phyloP scores from a whole-genome alignment of 2,329 filamentous ascomycete genomes.

The Emergomyces pasteurianus region DNA sequence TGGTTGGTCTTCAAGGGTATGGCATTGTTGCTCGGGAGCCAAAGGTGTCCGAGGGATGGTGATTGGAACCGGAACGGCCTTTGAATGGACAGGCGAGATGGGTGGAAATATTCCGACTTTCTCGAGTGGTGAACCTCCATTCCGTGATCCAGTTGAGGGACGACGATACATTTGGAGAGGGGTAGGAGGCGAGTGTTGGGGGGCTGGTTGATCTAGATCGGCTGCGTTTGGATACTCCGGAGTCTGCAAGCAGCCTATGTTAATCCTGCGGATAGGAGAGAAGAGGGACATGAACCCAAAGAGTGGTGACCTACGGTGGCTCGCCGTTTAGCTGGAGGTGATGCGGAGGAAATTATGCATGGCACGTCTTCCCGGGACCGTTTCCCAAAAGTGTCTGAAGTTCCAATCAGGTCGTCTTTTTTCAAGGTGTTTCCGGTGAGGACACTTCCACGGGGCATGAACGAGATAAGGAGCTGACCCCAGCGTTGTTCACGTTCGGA shows the following conservation, averaged over 20 bases:
- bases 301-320: slow-evolving; percentile 34
- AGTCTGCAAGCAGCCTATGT: slow-evolving; percentile 30
- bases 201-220: slow-evolving; percentile 21
- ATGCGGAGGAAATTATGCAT: slow-evolving; percentile 28
- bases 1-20: slow-evolving; percentile 18
- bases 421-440: slow-evolving; percentile 10
- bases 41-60: not conserved
- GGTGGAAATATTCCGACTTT: not conserved
- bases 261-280: slow-evolving; percentile 25
- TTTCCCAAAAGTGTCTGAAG: slow-evolving; percentile 28
- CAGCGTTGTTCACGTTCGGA: slow-evolving; percentile 30
- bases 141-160: slow-evolving; percentile 22
- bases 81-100: slow-evolving; percentile 18
- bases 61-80: slow-evolving; percentile 3
- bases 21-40: slow-evolving; percentile 11
- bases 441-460: slow-evolving; percentile 21
- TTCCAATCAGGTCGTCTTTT: slow-evolving; percentile 11
- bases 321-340: slow-evolving; percentile 32
- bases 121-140: slow-evolving; percentile 2
- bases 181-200: slow-evolving; percentile 20
- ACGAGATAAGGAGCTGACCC: slow-evolving; percentile 27
- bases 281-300: slow-evolving; percentile 20
- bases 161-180: slow-evolving; percentile 15
- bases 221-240: slow-evolving; percentile 24
- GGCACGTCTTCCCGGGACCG: slow-evolving; percentile 31